Base-by-base conservation (phyloP, 2,329 filamentous ascomycete genomes). In the Elsinoe ampelina region DNA sequence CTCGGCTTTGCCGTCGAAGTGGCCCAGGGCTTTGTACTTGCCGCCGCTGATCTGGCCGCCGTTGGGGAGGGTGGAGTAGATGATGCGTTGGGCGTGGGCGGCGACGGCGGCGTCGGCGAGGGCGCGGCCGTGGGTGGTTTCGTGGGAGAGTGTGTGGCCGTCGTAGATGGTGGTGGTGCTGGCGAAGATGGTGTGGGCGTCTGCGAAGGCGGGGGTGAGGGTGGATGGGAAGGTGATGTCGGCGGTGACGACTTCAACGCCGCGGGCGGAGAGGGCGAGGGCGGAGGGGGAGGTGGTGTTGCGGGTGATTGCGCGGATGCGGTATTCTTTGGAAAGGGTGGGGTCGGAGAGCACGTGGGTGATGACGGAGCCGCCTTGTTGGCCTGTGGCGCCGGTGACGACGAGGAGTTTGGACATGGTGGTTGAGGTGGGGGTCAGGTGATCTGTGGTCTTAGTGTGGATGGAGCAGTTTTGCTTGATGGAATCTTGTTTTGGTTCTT, bases 371-470 rank as follows among this genome's bases (percentile, higher is more conserved):
- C 78, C 77, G 50, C 82, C 82, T 68, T 85, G 82, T 58, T 78
- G 76, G 58, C 81, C 80, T 15, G 80, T 84, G 42, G 80, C 77
- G 26, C 80, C 80, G 62, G 83, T 78, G 11, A 84, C 72, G 43
- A 76, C 77, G 64, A 83, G 72, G 62, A 79, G 69, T 62, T 76
- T 78, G 52, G 52, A 35, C 48, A 36, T 52, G 2, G 26, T 48
- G 13, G n/a, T 19, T 30, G 26, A 30, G 26, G 26, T 8, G 26
- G 8, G 8, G 26, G 26, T 30, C 26, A 30, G 26, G 26, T 30
- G 26, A 30, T 30, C 26, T 7, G 26, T 30, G 7, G 26, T 30
- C 5, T 30, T 30, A 30, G 26, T 30, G 26, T 30, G 26, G 26
- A 22, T 22, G 5, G 26, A 8, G 26, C 7, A 30, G 26, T 30